phyloP scores from a whole-genome alignment of 257 asterid genomes.

The Solanum corneliomulleri region DNA sequence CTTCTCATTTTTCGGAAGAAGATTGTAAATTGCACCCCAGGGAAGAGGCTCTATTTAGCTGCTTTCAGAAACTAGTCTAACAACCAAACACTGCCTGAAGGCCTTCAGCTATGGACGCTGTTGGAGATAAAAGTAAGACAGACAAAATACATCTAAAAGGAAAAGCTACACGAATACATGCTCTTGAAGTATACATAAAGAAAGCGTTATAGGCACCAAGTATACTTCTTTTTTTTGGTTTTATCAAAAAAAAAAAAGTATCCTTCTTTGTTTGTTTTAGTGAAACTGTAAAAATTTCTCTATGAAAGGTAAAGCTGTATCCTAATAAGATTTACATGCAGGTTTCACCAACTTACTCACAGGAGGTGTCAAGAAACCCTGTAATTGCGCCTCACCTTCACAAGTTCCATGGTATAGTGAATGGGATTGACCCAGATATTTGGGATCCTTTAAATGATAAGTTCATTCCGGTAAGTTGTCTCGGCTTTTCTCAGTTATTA shows the following conservation, averaged over 20 bases:
- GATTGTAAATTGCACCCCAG: background rate
- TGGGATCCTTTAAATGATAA: constrained; percentile 97
- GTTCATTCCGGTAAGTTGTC: constrained; percentile 70
- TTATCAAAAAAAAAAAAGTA: background rate
- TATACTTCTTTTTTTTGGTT: background rate
- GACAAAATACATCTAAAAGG: background rate
- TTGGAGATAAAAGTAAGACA: background rate
- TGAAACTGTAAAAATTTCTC: background rate
- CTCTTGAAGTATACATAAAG: background rate
- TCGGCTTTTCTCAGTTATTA: background rate
- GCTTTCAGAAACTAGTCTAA: background rate
- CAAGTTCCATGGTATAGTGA: constrained; percentile 92
- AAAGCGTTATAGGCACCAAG: background rate
- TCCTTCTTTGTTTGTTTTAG: background rate
- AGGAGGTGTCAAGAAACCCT: constrained; percentile 77
- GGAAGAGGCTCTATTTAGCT: background rate
- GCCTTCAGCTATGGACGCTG: background rate
- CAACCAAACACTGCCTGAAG: background rate
- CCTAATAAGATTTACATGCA: constrained; percentile 17
- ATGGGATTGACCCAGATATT: constrained; percentile 96
- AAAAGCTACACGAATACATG: background rate
- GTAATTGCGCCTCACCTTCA: constrained; percentile 58
- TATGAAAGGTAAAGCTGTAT: background rate
- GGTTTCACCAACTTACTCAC: constrained; percentile 94
- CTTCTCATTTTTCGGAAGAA: background rate